Conservation (phyloP, 805 yeast genomes). For the Pachysolen tannophilus region DNA sequence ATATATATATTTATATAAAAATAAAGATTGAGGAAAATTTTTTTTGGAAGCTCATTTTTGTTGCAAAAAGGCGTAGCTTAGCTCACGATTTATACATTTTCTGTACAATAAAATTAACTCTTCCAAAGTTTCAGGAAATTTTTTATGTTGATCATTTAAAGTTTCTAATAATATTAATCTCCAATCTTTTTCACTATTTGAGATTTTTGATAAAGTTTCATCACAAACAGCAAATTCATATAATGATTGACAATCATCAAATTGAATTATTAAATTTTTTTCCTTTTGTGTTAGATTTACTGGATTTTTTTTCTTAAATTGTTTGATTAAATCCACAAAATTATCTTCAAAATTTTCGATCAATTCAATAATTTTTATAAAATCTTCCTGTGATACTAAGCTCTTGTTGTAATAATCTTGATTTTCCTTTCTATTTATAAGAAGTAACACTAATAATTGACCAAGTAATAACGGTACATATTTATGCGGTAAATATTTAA, state of each 20-base stretch:
- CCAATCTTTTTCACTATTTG: slow-evolving; percentile 13
- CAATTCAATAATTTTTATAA: slow-evolving; percentile 16
- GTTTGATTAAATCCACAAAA: slow-evolving; percentile 1
- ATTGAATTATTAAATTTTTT: slow-evolving; percentile 7
- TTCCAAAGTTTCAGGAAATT: slow-evolving; percentile 10
- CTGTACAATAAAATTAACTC: slow-evolving; percentile 15
- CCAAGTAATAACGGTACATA: slow-evolving; percentile 40
- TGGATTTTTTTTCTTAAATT: neutral
- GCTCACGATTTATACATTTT: slow-evolving; percentile 17
- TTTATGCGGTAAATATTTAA: slow-evolving; percentile 46
- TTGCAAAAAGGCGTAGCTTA: slow-evolving; percentile 21
- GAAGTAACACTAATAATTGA: slow-evolving; percentile 38
- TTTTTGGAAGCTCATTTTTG: too few species aligned
- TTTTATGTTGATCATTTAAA: neutral
- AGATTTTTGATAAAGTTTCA: neutral
- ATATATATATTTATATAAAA: too few species aligned
- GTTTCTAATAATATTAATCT: slow-evolving; percentile 7
- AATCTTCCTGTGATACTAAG: slow-evolving; percentile 13
- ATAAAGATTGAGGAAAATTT: too few species aligned
- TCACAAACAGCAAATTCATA: slow-evolving; percentile 13
- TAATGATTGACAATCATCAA: slow-evolving; percentile 12
- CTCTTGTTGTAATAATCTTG: neutral
- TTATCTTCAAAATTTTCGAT: slow-evolving; percentile 17
- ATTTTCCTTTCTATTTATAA: slow-evolving; percentile 9
- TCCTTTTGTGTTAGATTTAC: slow-evolving; percentile 1